Evolutionary conservation across 2,329 filamentous ascomycete genomes (phyloP).

Genomic region (Penicillium digitatum): DNA sequence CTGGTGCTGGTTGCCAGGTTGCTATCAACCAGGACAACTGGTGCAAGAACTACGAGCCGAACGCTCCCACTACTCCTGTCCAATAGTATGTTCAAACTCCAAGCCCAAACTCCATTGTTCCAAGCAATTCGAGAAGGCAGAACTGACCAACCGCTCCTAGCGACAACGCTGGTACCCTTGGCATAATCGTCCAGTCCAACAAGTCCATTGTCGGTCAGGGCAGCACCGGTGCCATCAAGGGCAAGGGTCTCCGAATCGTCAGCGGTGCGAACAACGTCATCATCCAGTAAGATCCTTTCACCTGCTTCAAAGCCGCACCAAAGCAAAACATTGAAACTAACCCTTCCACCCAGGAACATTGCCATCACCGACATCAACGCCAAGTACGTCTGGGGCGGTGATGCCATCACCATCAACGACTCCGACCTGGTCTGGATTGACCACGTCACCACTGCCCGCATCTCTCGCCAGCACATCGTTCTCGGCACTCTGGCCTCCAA

Average conservation of each 20-base stretch:
- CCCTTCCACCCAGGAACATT: slow-evolving; percentile 40
- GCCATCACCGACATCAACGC: slow-evolving; percentile 56
- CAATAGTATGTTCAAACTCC: slow-evolving; percentile 24
- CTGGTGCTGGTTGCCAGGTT: slow-evolving; percentile 52
- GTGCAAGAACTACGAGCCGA: slow-evolving; percentile 58
- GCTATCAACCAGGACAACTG: slow-evolving; percentile 59
- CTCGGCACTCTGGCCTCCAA: slow-evolving; percentile 52
- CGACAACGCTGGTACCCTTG: slow-evolving; percentile 51
- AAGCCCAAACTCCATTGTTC: not conserved
- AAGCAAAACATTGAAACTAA: slow-evolving; percentile 4
- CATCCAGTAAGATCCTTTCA: slow-evolving; percentile 44
- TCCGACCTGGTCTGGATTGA: slow-evolving; percentile 49
- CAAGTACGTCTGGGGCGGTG: slow-evolving; percentile 58
- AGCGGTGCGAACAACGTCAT: slow-evolving; percentile 54
- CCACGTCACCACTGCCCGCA: slow-evolving; percentile 53
- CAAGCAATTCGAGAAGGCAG: not conserved
- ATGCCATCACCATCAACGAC: slow-evolving; percentile 53
- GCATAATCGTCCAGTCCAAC: slow-evolving; percentile 54
- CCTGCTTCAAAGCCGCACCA: not conserved
- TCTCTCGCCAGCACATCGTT: slow-evolving; percentile 60
- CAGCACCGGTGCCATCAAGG: slow-evolving; percentile 53
- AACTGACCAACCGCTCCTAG: slow-evolving; percentile 4
- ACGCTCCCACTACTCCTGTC: slow-evolving; percentile 46
- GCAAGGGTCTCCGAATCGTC: slow-evolving; percentile 54
- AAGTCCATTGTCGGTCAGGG: slow-evolving; percentile 57